Percentiles rank a stretch among this genome's conserved stretches.
Evolutionary conservation across 306 rosid genomes (phyloP).

Genomic region (Chamaecrista fasciculata): DNA sequence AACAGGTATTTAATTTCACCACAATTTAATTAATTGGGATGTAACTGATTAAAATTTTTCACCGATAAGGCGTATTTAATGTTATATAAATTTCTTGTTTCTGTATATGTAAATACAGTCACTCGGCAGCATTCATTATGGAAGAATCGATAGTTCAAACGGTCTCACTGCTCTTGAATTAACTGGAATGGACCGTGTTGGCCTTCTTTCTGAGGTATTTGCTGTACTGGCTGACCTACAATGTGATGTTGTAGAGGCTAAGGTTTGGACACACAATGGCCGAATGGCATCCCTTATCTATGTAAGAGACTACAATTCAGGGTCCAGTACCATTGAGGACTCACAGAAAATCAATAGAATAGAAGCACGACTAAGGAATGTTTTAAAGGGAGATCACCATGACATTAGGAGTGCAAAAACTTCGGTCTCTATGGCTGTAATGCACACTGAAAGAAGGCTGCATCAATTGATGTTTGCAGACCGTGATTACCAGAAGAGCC

Average conservation of each 20-base stretch:
- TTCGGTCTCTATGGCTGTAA: constrained; percentile 57
- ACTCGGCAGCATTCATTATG: constrained; percentile 59
- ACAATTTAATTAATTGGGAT: neutral
- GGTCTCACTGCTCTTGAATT: constrained; percentile 76
- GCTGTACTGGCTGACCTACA: constrained; percentile 84
- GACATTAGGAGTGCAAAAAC: constrained; percentile 82
- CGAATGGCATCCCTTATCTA: constrained; percentile 79
- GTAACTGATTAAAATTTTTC: neutral
- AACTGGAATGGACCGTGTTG: constrained; percentile 87
- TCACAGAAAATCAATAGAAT: constrained; percentile 59
- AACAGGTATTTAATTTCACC: constrained; percentile 56
- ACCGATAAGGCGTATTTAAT: neutral
- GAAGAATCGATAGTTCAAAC: constrained; percentile 31
- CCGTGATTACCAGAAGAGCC: constrained; percentile 77
- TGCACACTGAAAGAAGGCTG: constrained; percentile 77
- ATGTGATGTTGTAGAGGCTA: constrained; percentile 87
- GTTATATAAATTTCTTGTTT: neutral
- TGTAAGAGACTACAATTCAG: constrained; percentile 66
- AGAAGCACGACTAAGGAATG: constrained; percentile 71
- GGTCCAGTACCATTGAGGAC: constrained; percentile 69
- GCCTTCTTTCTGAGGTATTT: constrained; percentile 89
- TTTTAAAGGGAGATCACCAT: constrained; percentile 77
- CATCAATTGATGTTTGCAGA: constrained; percentile 94
- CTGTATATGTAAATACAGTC: constrained; percentile 48
- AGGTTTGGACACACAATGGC: constrained; percentile 96